Percentiles rank a stretch among this genome's conserved stretches.
phyloP scores from a whole-genome alignment of 2,329 filamentous ascomycete genomes.

The Xylariaceae sp. region DNA sequence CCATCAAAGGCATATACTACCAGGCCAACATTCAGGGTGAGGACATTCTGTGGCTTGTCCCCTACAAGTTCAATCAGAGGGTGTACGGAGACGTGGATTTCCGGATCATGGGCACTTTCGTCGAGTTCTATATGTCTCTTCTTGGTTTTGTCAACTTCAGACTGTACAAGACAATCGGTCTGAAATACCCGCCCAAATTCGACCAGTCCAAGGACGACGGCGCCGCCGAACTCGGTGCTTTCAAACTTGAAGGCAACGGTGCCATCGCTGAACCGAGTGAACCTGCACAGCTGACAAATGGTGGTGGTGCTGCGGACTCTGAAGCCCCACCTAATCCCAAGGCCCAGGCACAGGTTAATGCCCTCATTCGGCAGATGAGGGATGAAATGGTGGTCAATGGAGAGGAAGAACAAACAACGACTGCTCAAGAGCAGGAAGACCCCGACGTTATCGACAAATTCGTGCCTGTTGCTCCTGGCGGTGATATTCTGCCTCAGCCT shows the following conservation, averaged over 20 bases:
- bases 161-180: slow-evolving; percentile 82
- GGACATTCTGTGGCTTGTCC: slow-evolving; percentile 94
- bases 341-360: slow-evolving; percentile 63
- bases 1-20: slow-evolving; percentile 99
- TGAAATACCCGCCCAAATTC: slow-evolving; percentile 96
- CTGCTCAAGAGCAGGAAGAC: slow-evolving; percentile 41
- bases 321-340: slow-evolving; percentile 51
- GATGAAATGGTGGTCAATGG: slow-evolving; percentile 36
- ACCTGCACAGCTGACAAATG: slow-evolving; percentile 50
- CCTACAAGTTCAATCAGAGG: slow-evolving; percentile 96
- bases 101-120: slow-evolving; percentile 97
- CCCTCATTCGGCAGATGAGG: slow-evolving; percentile 66
- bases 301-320: slow-evolving; percentile 40
- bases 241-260: slow-evolving; percentile 78
- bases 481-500: slow-evolving; percentile 83
- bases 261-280: slow-evolving; percentile 50
- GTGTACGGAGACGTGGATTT: slow-evolving; percentile 95
- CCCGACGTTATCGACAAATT: slow-evolving; percentile 83
- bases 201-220: slow-evolving; percentile 81
- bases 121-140: slow-evolving; percentile 97
- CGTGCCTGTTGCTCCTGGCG: slow-evolving; percentile 75
- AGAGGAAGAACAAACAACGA: slow-evolving; percentile 39
- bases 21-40: slow-evolving; percentile 96
- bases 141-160: slow-evolving; percentile 95
- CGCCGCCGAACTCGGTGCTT: slow-evolving; percentile 84